Base-by-base conservation (phyloP, 2,329 filamentous ascomycete species). In the Epichloe baconii region DNA sequence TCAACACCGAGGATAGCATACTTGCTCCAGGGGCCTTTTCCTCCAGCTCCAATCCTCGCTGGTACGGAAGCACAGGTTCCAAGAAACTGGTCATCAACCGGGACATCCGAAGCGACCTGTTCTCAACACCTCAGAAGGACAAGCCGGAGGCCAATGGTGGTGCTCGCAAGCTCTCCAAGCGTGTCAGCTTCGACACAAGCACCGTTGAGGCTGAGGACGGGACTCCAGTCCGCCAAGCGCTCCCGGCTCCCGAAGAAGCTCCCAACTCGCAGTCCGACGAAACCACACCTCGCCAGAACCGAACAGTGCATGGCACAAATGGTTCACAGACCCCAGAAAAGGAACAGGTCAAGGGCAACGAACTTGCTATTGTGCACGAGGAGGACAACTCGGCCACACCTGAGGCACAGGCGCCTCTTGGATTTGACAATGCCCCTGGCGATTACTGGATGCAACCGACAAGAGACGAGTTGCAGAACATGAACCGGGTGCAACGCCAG, bases 1-100 rank as follows among this genome's bases (percentile, higher is more conserved):
- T 86, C 65, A 88, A 84, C 52, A 77, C 84, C 0, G 87, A 95
- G 51, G 88, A 94, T 57, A 95, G 88, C 66, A 85, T 96, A 52
- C 74, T 96, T 31, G 80, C 86, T 2, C 89, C 90, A 0, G 88
- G 88, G 38, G 88, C 89, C 2, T 90, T 96, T 65, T 86, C 87
- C 2, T 75, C 84, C 26, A 84, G 79, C 61, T 71, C 78, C 17
- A 76, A 74, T 52, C 75, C 78, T 37, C 79, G 83, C 52, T 77
- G 80, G 58, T 84, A 83, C 48, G 78, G 80, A n/a, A 81, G 75
- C 62, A 77, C 77, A 47, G 79, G 80, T 44, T 80, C 95, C 59
- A 96, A 96, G 72, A 90, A 89, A 66, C 78, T 98, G 52, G 85
- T 90, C 49, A 96, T 98, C 64, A 94, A 96, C 68, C 84, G 88